phyloP scores from a whole-genome alignment of 768 basidiomycete species.

The Xanthoconium purpureum region DNA sequence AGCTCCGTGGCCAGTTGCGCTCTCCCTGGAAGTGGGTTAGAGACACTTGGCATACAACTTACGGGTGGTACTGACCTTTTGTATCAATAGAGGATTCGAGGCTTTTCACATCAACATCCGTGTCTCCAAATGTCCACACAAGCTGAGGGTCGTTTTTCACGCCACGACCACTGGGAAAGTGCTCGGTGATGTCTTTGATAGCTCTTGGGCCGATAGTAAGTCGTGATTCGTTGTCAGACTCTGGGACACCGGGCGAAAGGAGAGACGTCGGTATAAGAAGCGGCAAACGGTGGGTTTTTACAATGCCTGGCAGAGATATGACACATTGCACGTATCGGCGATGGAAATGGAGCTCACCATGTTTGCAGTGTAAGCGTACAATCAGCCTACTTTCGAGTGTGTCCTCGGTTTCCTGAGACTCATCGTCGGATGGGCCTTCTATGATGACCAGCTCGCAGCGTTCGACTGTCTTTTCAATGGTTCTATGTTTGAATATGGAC shows the following conservation, averaged over 20 bases:
- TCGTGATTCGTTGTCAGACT: constrained; percentile 55
- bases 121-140: constrained; percentile 72
- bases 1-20: constrained; percentile 73
- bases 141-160: constrained; percentile 72
- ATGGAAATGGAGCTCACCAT: constrained; percentile 46
- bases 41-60: background rate
- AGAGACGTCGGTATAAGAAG: constrained; percentile 56
- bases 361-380: constrained; percentile 77
- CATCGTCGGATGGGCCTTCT: constrained; percentile 44
- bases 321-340: constrained; percentile 1
- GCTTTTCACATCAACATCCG: constrained; percentile 67
- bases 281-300: constrained; percentile 76
- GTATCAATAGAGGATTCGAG: constrained; percentile 62
- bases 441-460: constrained; percentile 70
- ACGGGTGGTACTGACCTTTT: constrained; percentile 44
- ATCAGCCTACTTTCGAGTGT: constrained; percentile 69
- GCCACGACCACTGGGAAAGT: constrained; percentile 66
- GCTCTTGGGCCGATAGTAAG: constrained; percentile 71
- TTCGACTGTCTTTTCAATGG: constrained; percentile 74
- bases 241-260: constrained; percentile 64
- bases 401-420: constrained; percentile 42
- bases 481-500: constrained; percentile 70
- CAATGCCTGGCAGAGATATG: constrained; percentile 50
- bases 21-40: constrained; percentile 40
- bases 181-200: constrained; percentile 76